Evolutionary conservation across 148 eudicot species (phyloP).

Genomic region (Bassia scoparia): DNA sequence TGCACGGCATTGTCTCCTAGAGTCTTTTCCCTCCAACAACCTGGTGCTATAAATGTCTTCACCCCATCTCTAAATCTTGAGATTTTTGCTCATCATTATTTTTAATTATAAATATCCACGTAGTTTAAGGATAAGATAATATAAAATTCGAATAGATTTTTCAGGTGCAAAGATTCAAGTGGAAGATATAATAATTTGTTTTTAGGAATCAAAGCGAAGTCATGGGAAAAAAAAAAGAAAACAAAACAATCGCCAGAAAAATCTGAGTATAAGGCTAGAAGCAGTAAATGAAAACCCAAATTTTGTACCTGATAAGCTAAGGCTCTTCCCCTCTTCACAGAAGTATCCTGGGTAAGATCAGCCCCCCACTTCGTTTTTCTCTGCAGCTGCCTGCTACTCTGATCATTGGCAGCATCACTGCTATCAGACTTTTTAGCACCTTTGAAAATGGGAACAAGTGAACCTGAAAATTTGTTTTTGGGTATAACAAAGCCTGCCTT

Average conservation of each 20-base stretch:
- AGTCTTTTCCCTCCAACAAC: constrained; percentile 20
- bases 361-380: constrained; percentile 96
- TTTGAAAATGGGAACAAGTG: constrained; percentile 65
- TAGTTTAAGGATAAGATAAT: background rate
- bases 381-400: constrained; percentile 48
- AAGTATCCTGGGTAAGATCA: constrained; percentile 70
- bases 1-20: constrained; percentile 20
- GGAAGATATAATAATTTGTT: background rate
- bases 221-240: background rate
- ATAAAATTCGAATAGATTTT: background rate
- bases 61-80: constrained; percentile 23
- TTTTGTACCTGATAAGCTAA: constrained; percentile 83
- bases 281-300: constrained; percentile 5
- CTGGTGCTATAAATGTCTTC: constrained; percentile 32
- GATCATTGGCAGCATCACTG: constrained; percentile 45
- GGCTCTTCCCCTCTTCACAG: constrained; percentile 74
- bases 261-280: too few species aligned
- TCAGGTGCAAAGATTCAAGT: background rate
- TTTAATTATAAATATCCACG: background rate
- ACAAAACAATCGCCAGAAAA: background rate
- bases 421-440: constrained; percentile 56
- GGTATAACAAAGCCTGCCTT: constrained; percentile 93
- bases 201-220: background rate
- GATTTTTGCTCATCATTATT: background rate
- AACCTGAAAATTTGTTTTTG: constrained; percentile 90